These are phyloP conservation scores for Penicillium parvum DNA, from an alignment of 495 filamentous ascomycete species.

Conservation along the genomic window DNA sequence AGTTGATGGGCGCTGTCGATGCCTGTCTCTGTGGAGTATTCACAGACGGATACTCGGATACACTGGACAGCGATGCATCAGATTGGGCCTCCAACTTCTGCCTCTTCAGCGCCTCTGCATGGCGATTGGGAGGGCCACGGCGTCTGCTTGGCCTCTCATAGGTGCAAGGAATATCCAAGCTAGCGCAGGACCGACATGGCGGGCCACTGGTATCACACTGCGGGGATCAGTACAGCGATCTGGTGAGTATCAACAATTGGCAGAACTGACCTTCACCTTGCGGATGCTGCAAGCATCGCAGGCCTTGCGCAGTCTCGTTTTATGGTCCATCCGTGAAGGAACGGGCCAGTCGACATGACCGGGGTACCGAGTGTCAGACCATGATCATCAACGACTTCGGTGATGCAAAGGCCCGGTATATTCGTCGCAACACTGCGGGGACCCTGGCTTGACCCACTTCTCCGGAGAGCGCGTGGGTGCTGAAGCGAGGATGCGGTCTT, in stretches of 20 bases:
- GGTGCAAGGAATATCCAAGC: conserved; percentile 78
- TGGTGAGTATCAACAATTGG: too few species aligned
- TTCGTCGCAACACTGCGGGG: conserved; percentile 11
- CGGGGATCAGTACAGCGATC: conserved; percentile 4
- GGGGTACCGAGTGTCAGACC: conserved; percentile 20
- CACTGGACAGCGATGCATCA: conserved; percentile 24
- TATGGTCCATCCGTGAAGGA: conserved; percentile 35
- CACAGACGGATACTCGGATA: conserved; percentile 20
- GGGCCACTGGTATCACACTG: conserved; percentile 78
- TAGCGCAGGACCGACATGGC: conserved; percentile 74
- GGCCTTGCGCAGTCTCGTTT: conserved; percentile 63
- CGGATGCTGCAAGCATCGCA: conserved; percentile 82
- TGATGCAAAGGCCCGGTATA: conserved; percentile 6
- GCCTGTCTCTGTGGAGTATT: conserved; percentile 24
- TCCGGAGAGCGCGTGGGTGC: not conserved
- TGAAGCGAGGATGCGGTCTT: too few species aligned
- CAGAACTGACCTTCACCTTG: conserved; percentile 72
- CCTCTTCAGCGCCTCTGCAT: conserved; percentile 77
- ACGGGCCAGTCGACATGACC: conserved; percentile 18
- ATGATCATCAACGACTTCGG: conserved; percentile 11
- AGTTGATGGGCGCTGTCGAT: conserved; percentile 6
- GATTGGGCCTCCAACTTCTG: conserved; percentile 47
- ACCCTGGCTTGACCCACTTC: conserved; percentile 15
- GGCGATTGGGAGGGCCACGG: conserved; percentile 79
- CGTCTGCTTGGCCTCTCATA: conserved; percentile 73